Conservation (phyloP, 495 filamentous ascomycete genomes). For the Daldinia concentrica region DNA sequence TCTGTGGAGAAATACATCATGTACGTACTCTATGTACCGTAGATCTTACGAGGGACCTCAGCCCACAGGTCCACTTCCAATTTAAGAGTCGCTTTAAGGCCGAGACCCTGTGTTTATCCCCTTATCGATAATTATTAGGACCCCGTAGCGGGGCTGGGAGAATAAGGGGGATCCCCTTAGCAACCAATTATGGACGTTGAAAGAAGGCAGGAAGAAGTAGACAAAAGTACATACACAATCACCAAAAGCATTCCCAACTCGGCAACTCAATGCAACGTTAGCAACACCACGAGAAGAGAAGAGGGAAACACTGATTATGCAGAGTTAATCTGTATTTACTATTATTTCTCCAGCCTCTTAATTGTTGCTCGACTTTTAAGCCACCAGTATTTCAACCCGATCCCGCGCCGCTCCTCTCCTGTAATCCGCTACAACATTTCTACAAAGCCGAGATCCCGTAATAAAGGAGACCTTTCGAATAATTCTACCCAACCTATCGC, state of each 20-base stretch:
- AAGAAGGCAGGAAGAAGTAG: neutral
- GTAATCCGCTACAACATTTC: conserved; percentile 8
- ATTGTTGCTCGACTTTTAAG: neutral
- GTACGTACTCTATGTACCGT: neutral
- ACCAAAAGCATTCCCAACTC: conserved; percentile 36
- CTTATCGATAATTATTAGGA: conserved; percentile 28
- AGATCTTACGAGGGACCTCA: conserved; percentile 8
- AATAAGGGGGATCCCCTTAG: conserved; percentile 40
- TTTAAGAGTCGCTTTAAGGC: conserved; percentile 11
- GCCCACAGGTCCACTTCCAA: conserved; percentile 14
- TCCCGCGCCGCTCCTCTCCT: neutral
- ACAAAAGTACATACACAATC: conserved; percentile 18
- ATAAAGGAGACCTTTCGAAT: conserved; percentile 21
- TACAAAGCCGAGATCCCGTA: conserved; percentile 24
- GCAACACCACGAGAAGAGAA: neutral
- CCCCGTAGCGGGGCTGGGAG: conserved; percentile 25
- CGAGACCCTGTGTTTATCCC: conserved; percentile 7
- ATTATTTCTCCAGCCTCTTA: neutral
- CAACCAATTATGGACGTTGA: conserved; percentile 46
- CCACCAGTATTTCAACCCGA: neutral
- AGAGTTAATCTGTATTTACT: conserved; percentile 23
- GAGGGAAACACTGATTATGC: conserved; percentile 15
- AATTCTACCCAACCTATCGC: conserved; percentile 14
- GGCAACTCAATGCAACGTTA: conserved; percentile 39
- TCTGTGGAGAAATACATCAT: neutral